Base-by-base conservation (phyloP, 2,329 filamentous ascomycete species). In the Trichoderma sp. region DNA sequence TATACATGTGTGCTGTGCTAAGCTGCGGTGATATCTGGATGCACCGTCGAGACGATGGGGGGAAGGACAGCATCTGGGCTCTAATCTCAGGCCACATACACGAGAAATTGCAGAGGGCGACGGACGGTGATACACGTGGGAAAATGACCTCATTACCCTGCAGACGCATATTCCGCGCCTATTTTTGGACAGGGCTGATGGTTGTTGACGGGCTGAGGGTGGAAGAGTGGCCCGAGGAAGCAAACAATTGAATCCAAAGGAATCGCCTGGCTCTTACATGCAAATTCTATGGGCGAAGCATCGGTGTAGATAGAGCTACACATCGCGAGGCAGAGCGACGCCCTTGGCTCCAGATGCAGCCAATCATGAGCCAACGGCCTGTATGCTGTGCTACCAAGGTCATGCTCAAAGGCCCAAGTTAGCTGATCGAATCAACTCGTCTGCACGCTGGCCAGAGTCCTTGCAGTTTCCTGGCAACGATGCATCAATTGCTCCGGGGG, bases 121-220 rank as follows among this genome's bases (percentile, higher is more conserved):
- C 56, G 7, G 56, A 39, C 43, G 41, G 59, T 63, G 14, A 39
- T 26, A 55, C 59, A 39, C 41, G 15, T 54, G 48, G 30, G 45
- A 10, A n/a, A 14, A 55, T 63, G 59, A 63, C 59, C 47, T 63
- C 59, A 63, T 63, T 41, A 19, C 28, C 19, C 15, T 15, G 34
- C 34, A 45, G 41, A 26, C 39, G 12, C 17, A 28, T 17, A 63
- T 54, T 21, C 41, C 59, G 50, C 45, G 50, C 41, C 59, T 63
- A 63, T 63, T 54, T 55, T 55, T 63, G 59, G 59, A 63, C 59
- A 63, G 41, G 50, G 50, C 59, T 47, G 59, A 50, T 48, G 19
- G 48, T 17, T 21, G 21, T 61, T 30, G 58, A 28, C 34, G 47
- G 59, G 39, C 43, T 51, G 41, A 63, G 17, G 7, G 3, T 19